phyloP scores from a whole-genome alignment of 2,329 filamentous ascomycete species.

The Blastomyces gilchristii region DNA sequence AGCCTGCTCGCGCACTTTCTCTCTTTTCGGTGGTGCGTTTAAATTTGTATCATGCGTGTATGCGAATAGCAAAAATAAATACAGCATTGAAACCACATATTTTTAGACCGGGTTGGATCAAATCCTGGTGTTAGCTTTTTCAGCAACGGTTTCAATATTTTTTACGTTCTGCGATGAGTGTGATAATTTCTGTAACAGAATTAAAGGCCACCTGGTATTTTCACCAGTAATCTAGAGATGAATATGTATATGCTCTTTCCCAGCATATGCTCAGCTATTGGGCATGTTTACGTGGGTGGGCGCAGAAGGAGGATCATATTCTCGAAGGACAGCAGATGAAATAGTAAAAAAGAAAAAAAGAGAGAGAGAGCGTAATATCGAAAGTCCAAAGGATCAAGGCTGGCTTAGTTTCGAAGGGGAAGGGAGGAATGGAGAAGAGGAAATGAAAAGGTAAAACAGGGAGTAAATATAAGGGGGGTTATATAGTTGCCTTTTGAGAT shows the following conservation, averaged over 20 bases:
- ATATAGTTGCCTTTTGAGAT: background rate
- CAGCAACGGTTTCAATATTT: background rate
- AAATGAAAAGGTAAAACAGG: background rate
- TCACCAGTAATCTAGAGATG: background rate
- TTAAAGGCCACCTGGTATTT: background rate
- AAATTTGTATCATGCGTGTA: slow-evolving; percentile 10
- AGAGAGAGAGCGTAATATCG: background rate
- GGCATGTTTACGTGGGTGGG: background rate
- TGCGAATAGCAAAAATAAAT: slow-evolving; percentile 17
- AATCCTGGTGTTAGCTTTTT: background rate
- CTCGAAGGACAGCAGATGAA: background rate
- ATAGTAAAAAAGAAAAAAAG: background rate
- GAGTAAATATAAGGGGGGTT: background rate
- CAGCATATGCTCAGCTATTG: background rate
- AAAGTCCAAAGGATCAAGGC: background rate
- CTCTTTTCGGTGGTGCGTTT: slow-evolving; percentile 12
- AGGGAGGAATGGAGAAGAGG: background rate
- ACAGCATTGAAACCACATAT: slow-evolving; percentile 2
- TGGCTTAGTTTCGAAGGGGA: background rate
- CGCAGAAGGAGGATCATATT: background rate
- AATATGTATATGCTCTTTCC: background rate
- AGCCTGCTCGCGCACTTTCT: background rate
- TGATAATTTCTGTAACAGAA: background rate
- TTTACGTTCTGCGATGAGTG: background rate
- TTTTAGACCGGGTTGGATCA: background rate